phyloP scores from a whole-genome alignment of 805 yeast species.

The Zygosaccharomyces pseudorouxii region DNA sequence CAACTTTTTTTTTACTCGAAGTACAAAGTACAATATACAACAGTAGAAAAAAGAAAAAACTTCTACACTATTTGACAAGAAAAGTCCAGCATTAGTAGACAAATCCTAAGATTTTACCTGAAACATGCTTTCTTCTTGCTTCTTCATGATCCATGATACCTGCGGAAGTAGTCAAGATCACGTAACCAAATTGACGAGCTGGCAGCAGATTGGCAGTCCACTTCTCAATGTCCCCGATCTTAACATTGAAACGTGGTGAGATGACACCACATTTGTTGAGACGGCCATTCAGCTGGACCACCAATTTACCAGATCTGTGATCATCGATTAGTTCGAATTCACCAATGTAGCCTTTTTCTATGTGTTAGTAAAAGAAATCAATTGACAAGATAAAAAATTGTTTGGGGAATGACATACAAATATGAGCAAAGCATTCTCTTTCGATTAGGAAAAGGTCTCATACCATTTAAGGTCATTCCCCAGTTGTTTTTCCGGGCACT shows the following conservation, averaged over 20 bases:
- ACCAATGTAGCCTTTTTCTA: slow-evolving; percentile 66
- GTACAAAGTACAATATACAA: background rate
- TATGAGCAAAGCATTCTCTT: background rate
- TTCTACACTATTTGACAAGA: background rate
- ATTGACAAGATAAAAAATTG: slow-evolving; percentile 33
- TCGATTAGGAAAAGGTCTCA: background rate
- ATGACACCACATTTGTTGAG: slow-evolving; percentile 98
- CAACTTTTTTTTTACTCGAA: background rate
- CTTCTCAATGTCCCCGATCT: slow-evolving; percentile 90
- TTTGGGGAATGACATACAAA: slow-evolving; percentile 42
- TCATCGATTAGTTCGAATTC: slow-evolving; percentile 98
- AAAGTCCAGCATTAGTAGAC: slow-evolving; percentile 58
- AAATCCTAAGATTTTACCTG: slow-evolving; percentile 97
- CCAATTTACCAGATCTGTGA: slow-evolving; percentile 98
- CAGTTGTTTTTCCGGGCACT: slow-evolving; percentile 77
- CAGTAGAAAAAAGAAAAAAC: background rate
- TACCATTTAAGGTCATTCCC: background rate
- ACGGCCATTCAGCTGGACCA: slow-evolving; percentile 94
- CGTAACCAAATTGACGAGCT: slow-evolving; percentile 98
- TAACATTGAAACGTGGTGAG: slow-evolving; percentile 97
- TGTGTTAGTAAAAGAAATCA: slow-evolving; percentile 15
- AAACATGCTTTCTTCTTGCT: slow-evolving; percentile 99
- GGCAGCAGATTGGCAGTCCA: slow-evolving; percentile 98
- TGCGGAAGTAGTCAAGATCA: slow-evolving; percentile 96
- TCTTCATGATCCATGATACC: slow-evolving; percentile 99